These are phyloP conservation scores for Botrytis fabae DNA, from an alignment of 2,329 filamentous ascomycete genomes.

Conservation along the genomic window DNA sequence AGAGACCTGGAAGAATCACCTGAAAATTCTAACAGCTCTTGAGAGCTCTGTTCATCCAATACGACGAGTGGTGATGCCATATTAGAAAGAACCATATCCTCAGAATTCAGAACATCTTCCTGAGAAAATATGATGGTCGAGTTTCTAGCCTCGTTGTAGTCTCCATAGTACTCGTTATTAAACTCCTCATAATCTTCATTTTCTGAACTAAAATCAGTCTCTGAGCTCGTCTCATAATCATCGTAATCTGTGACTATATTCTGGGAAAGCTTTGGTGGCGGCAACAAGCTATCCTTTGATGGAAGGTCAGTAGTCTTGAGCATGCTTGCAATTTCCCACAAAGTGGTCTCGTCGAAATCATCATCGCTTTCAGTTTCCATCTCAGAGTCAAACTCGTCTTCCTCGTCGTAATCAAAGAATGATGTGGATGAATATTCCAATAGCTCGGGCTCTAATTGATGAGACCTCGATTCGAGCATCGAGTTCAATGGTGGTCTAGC, in stretches of 20 bases:
- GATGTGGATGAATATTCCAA: constrained; percentile 42
- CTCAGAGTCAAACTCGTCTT: constrained; percentile 41
- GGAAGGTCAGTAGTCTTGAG: constrained; percentile 54
- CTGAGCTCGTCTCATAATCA: constrained; percentile 21
- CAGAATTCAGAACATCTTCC: not conserved
- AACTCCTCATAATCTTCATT: constrained; percentile 18
- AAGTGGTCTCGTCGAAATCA: constrained; percentile 59
- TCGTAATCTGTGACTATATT: constrained; percentile 32
- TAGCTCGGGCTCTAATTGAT: constrained; percentile 32
- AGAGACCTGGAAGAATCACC: not conserved
- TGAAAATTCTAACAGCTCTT: not conserved
- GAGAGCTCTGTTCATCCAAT: not conserved
- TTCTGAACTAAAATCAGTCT: constrained; percentile 29
- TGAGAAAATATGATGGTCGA: constrained; percentile 18
- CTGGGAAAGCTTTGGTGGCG: constrained; percentile 26
- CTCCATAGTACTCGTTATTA: not conserved
- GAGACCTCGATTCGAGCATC: constrained; percentile 34
- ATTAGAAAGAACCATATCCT: constrained; percentile 13
- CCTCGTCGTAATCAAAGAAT: constrained; percentile 61
- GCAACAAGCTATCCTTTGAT: constrained; percentile 53
- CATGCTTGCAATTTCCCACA: constrained; percentile 64
- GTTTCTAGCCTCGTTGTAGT: not conserved
- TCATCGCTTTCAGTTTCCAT: constrained; percentile 40
- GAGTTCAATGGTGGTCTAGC: constrained; percentile 31
- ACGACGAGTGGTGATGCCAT: not conserved